Percentiles rank a stretch among this genome's conserved stretches.
Conservation (phyloP, 768 basidiomycete species). For the Termitomyces sp. region DNA sequence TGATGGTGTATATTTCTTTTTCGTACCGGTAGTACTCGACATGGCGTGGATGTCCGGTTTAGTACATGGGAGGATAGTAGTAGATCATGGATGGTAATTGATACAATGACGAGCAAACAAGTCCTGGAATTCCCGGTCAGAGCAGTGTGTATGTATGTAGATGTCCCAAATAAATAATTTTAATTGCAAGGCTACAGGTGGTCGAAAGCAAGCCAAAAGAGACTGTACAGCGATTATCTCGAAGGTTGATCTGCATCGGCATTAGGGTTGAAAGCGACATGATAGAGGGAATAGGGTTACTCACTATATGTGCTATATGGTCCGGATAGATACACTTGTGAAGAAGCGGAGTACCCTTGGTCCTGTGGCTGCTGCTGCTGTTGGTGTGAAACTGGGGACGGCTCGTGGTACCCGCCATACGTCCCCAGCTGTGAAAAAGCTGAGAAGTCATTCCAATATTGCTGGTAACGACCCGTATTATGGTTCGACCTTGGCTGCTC, state of each 20-base stretch:
- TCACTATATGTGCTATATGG: slow-evolving; percentile 28
- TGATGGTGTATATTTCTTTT: neutral
- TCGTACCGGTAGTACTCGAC: neutral
- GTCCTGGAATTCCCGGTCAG: slow-evolving; percentile 4
- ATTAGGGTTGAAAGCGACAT: neutral
- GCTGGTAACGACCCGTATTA: slow-evolving; percentile 39
- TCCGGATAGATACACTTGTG: slow-evolving; percentile 27
- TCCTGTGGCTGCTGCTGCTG: slow-evolving; percentile 14
- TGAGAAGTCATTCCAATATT: slow-evolving; percentile 58
- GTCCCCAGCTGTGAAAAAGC: slow-evolving; percentile 49
- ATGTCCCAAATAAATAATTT: slow-evolving; percentile 10
- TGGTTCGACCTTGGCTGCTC: slow-evolving; percentile 20
- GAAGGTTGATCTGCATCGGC: slow-evolving; percentile 8
- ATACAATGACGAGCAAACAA: slow-evolving; percentile 9
- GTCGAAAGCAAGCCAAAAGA: slow-evolving; percentile 10
- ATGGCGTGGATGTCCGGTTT: neutral
- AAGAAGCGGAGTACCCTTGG: slow-evolving; percentile 9
- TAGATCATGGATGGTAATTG: slow-evolving; percentile 4
- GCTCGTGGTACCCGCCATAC: slow-evolving; percentile 30
- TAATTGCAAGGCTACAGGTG: slow-evolving; percentile 10
- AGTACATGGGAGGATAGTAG: slow-evolving; percentile 3
- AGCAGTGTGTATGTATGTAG: slow-evolving; percentile 1
- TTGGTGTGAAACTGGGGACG: slow-evolving; percentile 12
- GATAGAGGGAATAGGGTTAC: neutral
- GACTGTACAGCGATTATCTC: slow-evolving; percentile 10